These are phyloP conservation scores for Ilex paraguariensis DNA, from an alignment of 305 asterid genomes.

Conservation along the genomic window DNA sequence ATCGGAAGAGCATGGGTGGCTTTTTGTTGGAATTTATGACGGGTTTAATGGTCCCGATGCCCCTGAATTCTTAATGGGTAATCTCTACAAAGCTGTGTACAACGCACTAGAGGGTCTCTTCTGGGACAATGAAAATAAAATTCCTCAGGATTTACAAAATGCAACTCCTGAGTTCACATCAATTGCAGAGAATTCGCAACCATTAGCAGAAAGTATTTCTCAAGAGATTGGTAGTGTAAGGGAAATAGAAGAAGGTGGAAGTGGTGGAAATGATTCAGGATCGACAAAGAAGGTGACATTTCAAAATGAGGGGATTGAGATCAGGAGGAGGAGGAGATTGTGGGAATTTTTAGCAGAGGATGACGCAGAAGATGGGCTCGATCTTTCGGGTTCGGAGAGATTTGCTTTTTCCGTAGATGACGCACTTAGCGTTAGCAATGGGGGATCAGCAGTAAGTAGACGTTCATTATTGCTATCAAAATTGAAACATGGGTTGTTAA, in stretches of 20 bases:
- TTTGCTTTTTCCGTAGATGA: slow-evolving; percentile 95
- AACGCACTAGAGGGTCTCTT: slow-evolving; percentile 90
- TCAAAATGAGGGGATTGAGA: slow-evolving; percentile 60
- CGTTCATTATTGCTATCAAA: slow-evolving; percentile 78
- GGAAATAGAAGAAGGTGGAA: slow-evolving; percentile 42
- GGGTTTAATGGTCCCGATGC: slow-evolving; percentile 99
- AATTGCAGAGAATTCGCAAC: slow-evolving; percentile 22
- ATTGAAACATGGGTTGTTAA: slow-evolving; percentile 74
- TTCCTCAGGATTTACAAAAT: slow-evolving; percentile 21
- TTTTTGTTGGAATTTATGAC: slow-evolving; percentile 94
- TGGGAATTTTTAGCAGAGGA: slow-evolving; percentile 94
- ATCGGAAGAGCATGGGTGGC: slow-evolving; percentile 97
- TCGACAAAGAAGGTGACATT: slow-evolving; percentile 59
- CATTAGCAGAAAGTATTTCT: slow-evolving; percentile 12
- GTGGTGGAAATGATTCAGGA: slow-evolving; percentile 27
- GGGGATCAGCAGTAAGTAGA: slow-evolving; percentile 76
- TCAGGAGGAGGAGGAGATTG: slow-evolving; percentile 87
- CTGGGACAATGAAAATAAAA: slow-evolving; percentile 68
- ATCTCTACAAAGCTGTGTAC: slow-evolving; percentile 80
- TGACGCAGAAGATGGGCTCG: slow-evolving; percentile 81
- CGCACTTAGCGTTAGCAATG: slow-evolving; percentile 73
- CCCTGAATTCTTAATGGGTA: slow-evolving; percentile 92
- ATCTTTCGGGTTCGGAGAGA: slow-evolving; percentile 94
- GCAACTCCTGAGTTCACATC: slow-evolving; percentile 35
- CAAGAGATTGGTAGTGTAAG: slow-evolving; percentile 16